These are phyloP conservation scores for Yamadazyma paraphyllophila DNA, from an alignment of 805 yeast species.

Conservation along the genomic window DNA sequence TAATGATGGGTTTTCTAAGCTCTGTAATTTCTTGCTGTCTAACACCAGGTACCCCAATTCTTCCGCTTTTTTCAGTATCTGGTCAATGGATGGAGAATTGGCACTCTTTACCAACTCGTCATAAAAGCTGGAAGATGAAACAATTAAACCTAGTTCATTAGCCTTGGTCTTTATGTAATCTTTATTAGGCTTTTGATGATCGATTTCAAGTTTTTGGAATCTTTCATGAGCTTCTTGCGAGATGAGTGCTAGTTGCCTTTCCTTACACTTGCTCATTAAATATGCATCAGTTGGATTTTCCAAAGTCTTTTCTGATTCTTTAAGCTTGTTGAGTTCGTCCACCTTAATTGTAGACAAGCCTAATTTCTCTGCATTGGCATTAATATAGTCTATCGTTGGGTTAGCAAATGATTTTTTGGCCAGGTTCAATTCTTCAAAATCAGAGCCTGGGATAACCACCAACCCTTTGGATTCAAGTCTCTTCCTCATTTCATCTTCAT, in stretches of 20 bases:
- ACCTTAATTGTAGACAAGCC: slow-evolving; percentile 20
- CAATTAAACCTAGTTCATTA: slow-evolving; percentile 31
- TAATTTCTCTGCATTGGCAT: slow-evolving; percentile 18
- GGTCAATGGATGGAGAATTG: slow-evolving; percentile 24
- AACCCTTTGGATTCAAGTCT: slow-evolving; percentile 30
- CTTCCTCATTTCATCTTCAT: slow-evolving; percentile 35
- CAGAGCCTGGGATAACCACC: slow-evolving; percentile 27
- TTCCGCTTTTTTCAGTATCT: slow-evolving; percentile 21
- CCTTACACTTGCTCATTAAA: slow-evolving; percentile 24
- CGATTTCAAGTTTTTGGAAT: slow-evolving; percentile 19
- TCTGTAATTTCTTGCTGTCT: not conserved
- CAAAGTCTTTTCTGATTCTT: not conserved
- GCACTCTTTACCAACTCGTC: slow-evolving; percentile 29
- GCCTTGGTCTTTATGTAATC: slow-evolving; percentile 34
- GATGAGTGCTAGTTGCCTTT: slow-evolving; percentile 13
- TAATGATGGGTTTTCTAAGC: slow-evolving; percentile 8
- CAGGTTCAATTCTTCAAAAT: slow-evolving; percentile 17
- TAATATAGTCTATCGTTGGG: slow-evolving; percentile 27
- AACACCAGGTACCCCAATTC: slow-evolving; percentile 8
- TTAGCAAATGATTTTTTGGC: slow-evolving; percentile 10
- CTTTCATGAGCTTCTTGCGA: slow-evolving; percentile 12
- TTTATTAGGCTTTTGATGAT: slow-evolving; percentile 33
- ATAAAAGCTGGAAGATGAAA: slow-evolving; percentile 27
- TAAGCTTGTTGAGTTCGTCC: slow-evolving; percentile 4
- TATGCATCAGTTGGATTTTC: slow-evolving; percentile 29